Conservation (phyloP, 2,329 filamentous ascomycete genomes). For the Penicillium corylophilum region DNA sequence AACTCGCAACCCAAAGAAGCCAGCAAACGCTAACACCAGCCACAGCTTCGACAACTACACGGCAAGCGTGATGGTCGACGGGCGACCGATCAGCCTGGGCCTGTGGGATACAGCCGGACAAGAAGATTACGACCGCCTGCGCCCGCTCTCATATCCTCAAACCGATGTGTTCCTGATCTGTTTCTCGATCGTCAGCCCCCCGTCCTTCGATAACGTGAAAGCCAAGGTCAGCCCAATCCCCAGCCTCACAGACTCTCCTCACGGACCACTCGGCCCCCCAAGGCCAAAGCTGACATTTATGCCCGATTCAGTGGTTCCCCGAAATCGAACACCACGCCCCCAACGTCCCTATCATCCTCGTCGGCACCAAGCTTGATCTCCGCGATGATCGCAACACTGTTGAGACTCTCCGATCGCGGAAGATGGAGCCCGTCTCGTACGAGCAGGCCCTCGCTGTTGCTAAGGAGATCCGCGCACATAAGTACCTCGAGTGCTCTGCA, state of each 20-base stretch:
- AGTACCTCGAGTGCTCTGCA: conserved; percentile 97
- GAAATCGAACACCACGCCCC: conserved; percentile 97
- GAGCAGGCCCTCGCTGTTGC: conserved; percentile 85
- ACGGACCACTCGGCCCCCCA: not conserved
- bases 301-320: conserved; percentile 75
- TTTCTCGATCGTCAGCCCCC: conserved; percentile 96
- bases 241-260: not conserved
- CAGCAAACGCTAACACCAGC: conserved; percentile 15
- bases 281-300: not conserved
- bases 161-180: conserved; percentile 98
- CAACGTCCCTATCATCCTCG: conserved; percentile 91
- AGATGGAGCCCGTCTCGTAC: conserved; percentile 96
- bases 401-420: conserved; percentile 80
- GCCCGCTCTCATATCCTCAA: conserved; percentile 94
- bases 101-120: conserved; percentile 98
- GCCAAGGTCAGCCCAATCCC: conserved; percentile 70
- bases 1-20: not conserved
- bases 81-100: conserved; percentile 93
- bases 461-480: conserved; percentile 93
- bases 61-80: conserved; percentile 97
- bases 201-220: conserved; percentile 98
- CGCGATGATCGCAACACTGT: conserved; percentile 82
- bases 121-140: conserved; percentile 95
- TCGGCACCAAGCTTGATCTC: conserved; percentile 95
- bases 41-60: conserved; percentile 96